These are phyloP conservation scores for Hericium alpestre DNA, from an alignment of 768 basidiomycete genomes.

Conservation along the genomic window DNA sequence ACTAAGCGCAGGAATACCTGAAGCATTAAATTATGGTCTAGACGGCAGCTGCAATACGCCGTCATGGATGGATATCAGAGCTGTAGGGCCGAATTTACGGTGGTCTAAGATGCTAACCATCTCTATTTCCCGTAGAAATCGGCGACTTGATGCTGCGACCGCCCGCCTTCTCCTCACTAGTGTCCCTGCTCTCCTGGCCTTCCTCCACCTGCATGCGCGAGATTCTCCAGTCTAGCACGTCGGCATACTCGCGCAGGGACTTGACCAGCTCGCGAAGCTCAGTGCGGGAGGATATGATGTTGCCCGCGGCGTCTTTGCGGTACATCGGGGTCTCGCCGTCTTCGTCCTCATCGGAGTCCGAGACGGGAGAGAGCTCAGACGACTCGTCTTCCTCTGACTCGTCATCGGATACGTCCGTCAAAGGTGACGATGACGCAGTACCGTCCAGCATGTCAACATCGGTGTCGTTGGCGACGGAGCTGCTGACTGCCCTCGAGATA, in stretches of 20 bases:
- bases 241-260: slow-evolving; percentile 48
- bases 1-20: neutral
- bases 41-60: no score
- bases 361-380: slow-evolving; percentile 8
- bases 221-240: slow-evolving; percentile 48
- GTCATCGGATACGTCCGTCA: slow-evolving; percentile 10
- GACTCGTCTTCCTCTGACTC: slow-evolving; percentile 5
- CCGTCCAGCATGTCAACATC: slow-evolving; percentile 3
- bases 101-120: neutral
- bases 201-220: slow-evolving; percentile 23
- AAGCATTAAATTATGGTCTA: neutral
- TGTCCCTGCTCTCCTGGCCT: slow-evolving; percentile 1
- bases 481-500: neutral
- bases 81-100: neutral
- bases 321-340: slow-evolving; percentile 8
- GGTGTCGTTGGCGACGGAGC: neutral
- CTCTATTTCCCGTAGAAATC: neutral
- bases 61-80: no score
- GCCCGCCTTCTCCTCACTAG: slow-evolving; percentile 3
- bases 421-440: slow-evolving; percentile 10
- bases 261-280: slow-evolving; percentile 39
- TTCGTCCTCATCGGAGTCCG: slow-evolving; percentile 12
- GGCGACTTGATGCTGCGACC: neutral
- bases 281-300: slow-evolving; percentile 16
- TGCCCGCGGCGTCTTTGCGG: slow-evolving; percentile 6